These are phyloP conservation scores for Pelargonium fulgidum DNA, from an alignment of 441 rosid genomes.

Conservation along the genomic window DNA sequence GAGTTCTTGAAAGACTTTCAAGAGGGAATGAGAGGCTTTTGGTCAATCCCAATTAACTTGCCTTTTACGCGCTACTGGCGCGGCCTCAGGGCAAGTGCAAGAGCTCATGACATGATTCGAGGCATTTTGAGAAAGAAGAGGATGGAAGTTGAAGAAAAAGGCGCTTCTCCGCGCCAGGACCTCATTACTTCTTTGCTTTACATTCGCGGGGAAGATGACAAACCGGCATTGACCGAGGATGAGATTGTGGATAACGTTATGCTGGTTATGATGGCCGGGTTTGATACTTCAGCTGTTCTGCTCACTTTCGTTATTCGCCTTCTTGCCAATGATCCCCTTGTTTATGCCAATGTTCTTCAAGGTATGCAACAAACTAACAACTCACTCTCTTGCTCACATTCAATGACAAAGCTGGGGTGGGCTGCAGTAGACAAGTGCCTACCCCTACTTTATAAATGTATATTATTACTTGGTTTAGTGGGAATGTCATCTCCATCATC, in stretches of 20 bases:
- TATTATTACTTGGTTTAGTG: too few relatives aligned
- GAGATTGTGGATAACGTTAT: slow-evolving; percentile 43
- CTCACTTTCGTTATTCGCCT: slow-evolving; percentile 39
- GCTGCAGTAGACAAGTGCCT: too few relatives aligned
- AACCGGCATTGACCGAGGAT: slow-evolving; percentile 25
- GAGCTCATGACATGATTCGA: slow-evolving; percentile 23
- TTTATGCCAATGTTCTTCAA: slow-evolving; percentile 39
- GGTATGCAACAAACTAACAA: slow-evolving; percentile 21
- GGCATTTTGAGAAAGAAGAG: slow-evolving; percentile 33
- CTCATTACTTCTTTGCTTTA: slow-evolving; percentile 39
- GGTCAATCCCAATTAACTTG: slow-evolving; percentile 44
- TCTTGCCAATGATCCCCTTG: slow-evolving; percentile 32
- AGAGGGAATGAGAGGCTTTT: slow-evolving; percentile 38
- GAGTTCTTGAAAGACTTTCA: slow-evolving; percentile 25
- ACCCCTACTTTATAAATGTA: too few relatives aligned
- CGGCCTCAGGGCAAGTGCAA: slow-evolving; percentile 34
- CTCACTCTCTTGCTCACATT: too few relatives aligned
- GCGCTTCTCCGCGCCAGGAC: slow-evolving; percentile 28
- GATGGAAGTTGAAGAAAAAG: slow-evolving; percentile 24
- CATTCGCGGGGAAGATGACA: slow-evolving; percentile 15
- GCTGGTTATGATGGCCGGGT: slow-evolving; percentile 49
- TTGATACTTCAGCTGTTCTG: slow-evolving; percentile 40
- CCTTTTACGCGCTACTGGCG: slow-evolving; percentile 41
- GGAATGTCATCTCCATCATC: too few relatives aligned
- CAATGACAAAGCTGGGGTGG: too few relatives aligned